phyloP scores from a whole-genome alignment of 345 rosid species.

The Lepidium sativum region DNA sequence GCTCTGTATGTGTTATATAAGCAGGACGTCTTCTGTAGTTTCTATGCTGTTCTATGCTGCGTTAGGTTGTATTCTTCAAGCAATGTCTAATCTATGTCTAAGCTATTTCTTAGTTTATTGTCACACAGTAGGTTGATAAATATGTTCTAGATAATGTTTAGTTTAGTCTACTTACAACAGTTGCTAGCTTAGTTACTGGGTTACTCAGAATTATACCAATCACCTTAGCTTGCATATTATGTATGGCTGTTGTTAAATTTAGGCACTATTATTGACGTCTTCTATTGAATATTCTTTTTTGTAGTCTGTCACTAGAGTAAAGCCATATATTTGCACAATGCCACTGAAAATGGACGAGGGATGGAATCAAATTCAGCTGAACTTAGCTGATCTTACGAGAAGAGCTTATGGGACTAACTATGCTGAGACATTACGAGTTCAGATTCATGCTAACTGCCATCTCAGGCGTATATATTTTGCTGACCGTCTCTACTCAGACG shows the following conservation, averaged over 20 bases:
- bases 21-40: neutral
- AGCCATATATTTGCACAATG: constrained; percentile 94
- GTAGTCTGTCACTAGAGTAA: constrained; percentile 82
- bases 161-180: neutral
- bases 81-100: neutral
- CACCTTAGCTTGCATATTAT: neutral
- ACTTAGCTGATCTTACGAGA: constrained; percentile 81
- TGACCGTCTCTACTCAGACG: constrained; percentile 87
- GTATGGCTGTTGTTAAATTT: neutral
- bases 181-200: neutral
- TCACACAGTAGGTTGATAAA: neutral
- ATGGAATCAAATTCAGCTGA: constrained; percentile 94
- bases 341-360: constrained; percentile 94
- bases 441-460: constrained; percentile 94
- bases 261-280: neutral
- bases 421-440: constrained; percentile 89
- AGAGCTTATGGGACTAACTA: constrained; percentile 97
- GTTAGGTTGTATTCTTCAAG: neutral
- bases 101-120: neutral
- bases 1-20: neutral
- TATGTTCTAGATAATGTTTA: neutral
- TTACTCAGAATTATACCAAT: neutral
- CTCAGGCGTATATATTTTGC: constrained; percentile 88
- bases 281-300: neutral
- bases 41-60: neutral